Evolutionary conservation across 2,329 filamentous ascomycete genomes (phyloP).

Genomic region (Rhynchosporium secalis): DNA sequence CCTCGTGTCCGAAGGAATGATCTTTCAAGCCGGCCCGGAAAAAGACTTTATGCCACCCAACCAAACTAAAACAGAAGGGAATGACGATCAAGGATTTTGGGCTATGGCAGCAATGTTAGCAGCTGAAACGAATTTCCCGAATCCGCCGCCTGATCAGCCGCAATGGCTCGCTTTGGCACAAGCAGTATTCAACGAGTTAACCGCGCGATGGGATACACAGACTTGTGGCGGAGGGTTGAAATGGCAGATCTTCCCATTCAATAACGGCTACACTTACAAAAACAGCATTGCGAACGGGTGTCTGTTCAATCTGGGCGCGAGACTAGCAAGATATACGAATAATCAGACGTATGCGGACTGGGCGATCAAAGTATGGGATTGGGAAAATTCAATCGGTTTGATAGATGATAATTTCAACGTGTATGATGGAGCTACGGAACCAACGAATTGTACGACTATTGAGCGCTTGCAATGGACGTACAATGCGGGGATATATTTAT

Average conservation of each 20-base stretch:
- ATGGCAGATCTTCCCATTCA: constrained; percentile 84
- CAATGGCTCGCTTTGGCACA: constrained; percentile 72
- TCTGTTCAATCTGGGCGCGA: constrained; percentile 62
- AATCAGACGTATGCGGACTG: constrained; percentile 76
- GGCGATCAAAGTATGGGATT: constrained; percentile 72
- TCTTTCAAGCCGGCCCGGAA: constrained; percentile 71
- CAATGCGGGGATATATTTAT: constrained; percentile 68
- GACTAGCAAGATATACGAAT: constrained; percentile 74
- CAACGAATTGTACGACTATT: constrained; percentile 56
- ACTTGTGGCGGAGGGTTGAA: constrained; percentile 73
- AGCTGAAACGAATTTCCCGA: constrained; percentile 63
- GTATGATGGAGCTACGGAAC: constrained; percentile 60
- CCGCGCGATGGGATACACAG: constrained; percentile 66
- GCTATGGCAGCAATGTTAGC: constrained; percentile 68
- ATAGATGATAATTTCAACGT: constrained; percentile 60
- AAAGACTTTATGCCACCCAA: constrained; percentile 77
- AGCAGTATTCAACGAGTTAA: constrained; percentile 78
- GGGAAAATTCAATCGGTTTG: constrained; percentile 59
- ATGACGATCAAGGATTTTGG: constrained; percentile 77
- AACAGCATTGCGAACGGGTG: constrained; percentile 62
- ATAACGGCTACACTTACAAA: constrained; percentile 79
- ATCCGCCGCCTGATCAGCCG: constrained; percentile 56
- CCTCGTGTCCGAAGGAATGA: constrained; percentile 63
- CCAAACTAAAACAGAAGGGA: constrained; percentile 66
- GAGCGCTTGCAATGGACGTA: constrained; percentile 66